These are phyloP conservation scores for Colletotrichum camelliae DNA, from an alignment of 2,329 filamentous ascomycete genomes.

Conservation along the genomic window DNA sequence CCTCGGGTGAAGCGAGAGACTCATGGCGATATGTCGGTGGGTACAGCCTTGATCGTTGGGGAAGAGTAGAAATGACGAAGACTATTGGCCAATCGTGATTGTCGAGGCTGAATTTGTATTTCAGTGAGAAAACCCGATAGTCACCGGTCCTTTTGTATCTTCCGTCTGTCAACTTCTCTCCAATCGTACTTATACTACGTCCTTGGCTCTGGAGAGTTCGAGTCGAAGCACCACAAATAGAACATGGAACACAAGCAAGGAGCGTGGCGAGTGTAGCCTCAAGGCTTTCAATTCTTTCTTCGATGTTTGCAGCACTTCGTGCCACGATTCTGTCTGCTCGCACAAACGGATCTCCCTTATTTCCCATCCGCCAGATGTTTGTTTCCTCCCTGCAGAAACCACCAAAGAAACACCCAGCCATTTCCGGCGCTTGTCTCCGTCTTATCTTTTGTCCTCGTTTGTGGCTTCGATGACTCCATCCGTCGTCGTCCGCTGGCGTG, in stretches of 20 bases:
- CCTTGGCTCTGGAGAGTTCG: neutral
- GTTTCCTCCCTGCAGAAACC: neutral
- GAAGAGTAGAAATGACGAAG: neutral
- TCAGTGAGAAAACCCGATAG: neutral
- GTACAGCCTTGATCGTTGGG: neutral
- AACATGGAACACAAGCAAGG: neutral
- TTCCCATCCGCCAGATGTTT: neutral
- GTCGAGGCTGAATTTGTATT: neutral
- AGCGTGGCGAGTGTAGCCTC: rapidly evolving
- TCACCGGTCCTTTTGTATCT: neutral
- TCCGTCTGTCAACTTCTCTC: neutral
- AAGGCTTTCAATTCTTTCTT: neutral
- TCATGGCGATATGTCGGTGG: neutral
- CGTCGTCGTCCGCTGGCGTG: neutral
- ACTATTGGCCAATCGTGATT: neutral
- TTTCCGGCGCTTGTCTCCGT: neutral
- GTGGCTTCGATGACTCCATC: neutral
- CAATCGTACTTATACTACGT: neutral
- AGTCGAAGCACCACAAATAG: neutral
- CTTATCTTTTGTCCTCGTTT: neutral
- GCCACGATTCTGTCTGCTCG: rapidly evolving
- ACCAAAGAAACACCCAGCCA: neutral
- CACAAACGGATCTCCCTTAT: neutral
- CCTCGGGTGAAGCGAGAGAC: neutral
- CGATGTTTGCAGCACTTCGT: neutral